These are phyloP conservation scores for Endoconidiophora polonica DNA, from an alignment of 2,329 filamentous ascomycete species.

Conservation along the genomic window DNA sequence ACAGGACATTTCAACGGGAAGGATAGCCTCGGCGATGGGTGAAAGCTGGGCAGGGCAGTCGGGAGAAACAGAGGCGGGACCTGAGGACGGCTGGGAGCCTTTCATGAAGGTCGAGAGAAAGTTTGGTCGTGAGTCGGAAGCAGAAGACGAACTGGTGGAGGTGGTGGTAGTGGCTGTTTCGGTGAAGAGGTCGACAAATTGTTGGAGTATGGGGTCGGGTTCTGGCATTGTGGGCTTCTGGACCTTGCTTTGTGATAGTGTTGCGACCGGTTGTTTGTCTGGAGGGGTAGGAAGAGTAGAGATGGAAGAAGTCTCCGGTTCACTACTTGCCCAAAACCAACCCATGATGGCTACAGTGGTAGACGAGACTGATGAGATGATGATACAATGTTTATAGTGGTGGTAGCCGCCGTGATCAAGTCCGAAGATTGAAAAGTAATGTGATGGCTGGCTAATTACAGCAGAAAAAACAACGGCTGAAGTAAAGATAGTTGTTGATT, in stretches of 20 bases:
- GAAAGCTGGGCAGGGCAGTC: slow-evolving; percentile 13
- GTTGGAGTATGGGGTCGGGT: slow-evolving; percentile 35
- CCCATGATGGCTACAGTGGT: slow-evolving; percentile 30
- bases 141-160: slow-evolving; percentile 12
- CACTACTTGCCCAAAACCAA: slow-evolving; percentile 37
- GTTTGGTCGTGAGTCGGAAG: too few species aligned
- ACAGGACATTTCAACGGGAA: slow-evolving; percentile 75
- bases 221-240: slow-evolving; percentile 15
- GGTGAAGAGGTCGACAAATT: slow-evolving; percentile 34
- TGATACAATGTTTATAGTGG: not conserved
- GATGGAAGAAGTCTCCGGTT: slow-evolving; percentile 18
- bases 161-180: slow-evolving; percentile 18
- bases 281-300: not conserved
- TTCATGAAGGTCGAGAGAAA: too few species aligned
- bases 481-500: too few species aligned
- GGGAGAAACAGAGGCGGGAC: slow-evolving; percentile 9
- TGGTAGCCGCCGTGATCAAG: not conserved
- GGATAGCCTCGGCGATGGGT: slow-evolving; percentile 46
- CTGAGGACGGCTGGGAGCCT: slow-evolving; percentile 11
- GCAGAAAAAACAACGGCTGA: too few species aligned
- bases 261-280: slow-evolving; percentile 15
- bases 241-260: slow-evolving; percentile 13
- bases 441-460: too few species aligned
- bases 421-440: too few species aligned
- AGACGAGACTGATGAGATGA: not conserved